Conservation (phyloP, 495 filamentous ascomycete species). For the Penicillium dipodomyicola region DNA sequence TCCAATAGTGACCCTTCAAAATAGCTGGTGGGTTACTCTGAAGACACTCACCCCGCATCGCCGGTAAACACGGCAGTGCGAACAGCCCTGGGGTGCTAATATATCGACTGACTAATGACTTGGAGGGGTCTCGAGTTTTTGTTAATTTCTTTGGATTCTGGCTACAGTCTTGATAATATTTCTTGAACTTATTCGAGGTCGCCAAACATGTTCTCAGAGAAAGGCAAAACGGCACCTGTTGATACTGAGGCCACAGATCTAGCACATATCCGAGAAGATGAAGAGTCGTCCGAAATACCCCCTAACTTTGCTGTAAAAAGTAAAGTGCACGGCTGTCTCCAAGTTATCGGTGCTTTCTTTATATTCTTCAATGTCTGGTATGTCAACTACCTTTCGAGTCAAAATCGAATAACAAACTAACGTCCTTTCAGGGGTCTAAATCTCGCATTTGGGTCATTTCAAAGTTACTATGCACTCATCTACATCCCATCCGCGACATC, state of each 20-base stretch:
- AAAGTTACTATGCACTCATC: conserved; percentile 39
- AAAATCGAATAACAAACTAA: neutral
- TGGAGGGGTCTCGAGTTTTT: neutral
- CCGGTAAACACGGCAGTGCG: neutral
- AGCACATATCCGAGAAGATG: neutral
- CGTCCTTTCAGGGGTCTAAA: conserved; percentile 28
- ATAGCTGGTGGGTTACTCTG: neutral
- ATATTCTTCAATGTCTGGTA: conserved; percentile 36
- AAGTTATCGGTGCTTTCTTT: conserved; percentile 30
- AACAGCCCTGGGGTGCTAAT: too few species aligned
- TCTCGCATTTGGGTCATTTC: conserved; percentile 45
- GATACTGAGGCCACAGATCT: conserved; percentile 2
- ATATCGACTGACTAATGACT: conserved; percentile 4
- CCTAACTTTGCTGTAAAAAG: neutral
- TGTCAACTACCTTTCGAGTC: neutral
- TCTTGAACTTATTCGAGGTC: neutral
- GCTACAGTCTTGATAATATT: neutral
- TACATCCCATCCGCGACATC: conserved; percentile 23
- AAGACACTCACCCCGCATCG: conserved; percentile 5
- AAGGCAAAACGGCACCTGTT: neutral
- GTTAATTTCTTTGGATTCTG: neutral
- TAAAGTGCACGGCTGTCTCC: conserved; percentile 19
- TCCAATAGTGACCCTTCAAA: neutral
- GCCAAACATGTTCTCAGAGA: conserved; percentile 2
- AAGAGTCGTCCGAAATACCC: neutral